Conservation (phyloP, 2,329 filamentous ascomycete genomes). For the Apiospora marii region DNA sequence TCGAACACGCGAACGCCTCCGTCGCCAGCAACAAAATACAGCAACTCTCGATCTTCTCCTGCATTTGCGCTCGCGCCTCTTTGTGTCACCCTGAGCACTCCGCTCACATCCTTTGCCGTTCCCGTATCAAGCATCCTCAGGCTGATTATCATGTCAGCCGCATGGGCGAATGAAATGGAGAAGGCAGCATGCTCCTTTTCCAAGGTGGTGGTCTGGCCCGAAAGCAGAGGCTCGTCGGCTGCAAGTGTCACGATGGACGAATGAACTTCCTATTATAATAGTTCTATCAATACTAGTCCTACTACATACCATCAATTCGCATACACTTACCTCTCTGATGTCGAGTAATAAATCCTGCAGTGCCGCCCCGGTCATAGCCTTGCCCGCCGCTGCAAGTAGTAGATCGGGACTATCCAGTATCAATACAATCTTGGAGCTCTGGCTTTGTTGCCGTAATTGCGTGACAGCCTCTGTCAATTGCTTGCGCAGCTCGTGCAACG, state of each 20-base stretch:
- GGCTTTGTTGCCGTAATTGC: constrained; percentile 38
- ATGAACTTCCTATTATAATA: constrained; percentile 61
- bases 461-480: constrained; percentile 51
- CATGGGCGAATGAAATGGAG: constrained; percentile 75
- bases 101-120: constrained; percentile 88
- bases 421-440: constrained; percentile 58
- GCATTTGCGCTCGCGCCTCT: constrained; percentile 49
- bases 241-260: constrained; percentile 72
- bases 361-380: constrained; percentile 51
- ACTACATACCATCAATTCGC: not conserved
- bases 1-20: constrained; percentile 85
- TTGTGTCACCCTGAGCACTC: constrained; percentile 79
- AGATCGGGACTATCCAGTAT: constrained; percentile 73
- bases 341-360: constrained; percentile 65
- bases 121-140: constrained; percentile 84
- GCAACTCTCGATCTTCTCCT: constrained; percentile 71
- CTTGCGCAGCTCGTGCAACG: constrained; percentile 46
- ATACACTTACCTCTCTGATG: constrained; percentile 66
- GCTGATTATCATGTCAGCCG: constrained; percentile 74
- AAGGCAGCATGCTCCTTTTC: constrained; percentile 78
- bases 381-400: constrained; percentile 65
- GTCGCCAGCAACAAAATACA: constrained; percentile 84
- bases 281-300: constrained; percentile 13
- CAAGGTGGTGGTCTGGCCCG: constrained; percentile 66
- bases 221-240: constrained; percentile 78